Percentiles rank a stretch among this genome's conserved stretches.
These are phyloP conservation scores for Gracilaria gracilis DNA, from an alignment of 23 red algal species.

Conservation along the genomic window DNA sequence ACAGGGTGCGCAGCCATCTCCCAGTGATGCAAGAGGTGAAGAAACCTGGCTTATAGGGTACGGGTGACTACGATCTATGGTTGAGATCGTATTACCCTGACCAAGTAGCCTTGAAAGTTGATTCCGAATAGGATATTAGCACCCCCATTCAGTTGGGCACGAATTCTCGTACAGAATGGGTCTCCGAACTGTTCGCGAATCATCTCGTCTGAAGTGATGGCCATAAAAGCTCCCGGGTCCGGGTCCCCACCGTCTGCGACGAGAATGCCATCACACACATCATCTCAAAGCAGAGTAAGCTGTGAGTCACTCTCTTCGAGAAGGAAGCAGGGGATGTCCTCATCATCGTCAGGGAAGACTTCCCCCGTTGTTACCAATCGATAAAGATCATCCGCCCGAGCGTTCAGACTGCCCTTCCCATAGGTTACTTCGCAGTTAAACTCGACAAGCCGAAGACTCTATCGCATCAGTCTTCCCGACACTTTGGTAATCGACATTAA, in stretches of 20 bases:
- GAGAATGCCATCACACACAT: background rate
- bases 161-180: constrained; percentile 9
- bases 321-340: background rate
- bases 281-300: background rate
- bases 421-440: background rate
- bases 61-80: background rate
- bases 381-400: background rate
- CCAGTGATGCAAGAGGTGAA: constrained; percentile 2
- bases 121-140: background rate
- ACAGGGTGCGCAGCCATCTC: constrained; percentile 15
- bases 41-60: background rate
- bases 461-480: background rate
- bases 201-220: constrained; percentile 11
- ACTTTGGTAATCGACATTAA: background rate
- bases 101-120: background rate
- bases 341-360: background rate
- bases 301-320: background rate
- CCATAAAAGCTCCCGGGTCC: background rate
- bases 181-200: background rate
- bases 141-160: background rate
- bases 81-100: no score
- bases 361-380: background rate
- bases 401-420: background rate
- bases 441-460: background rate
- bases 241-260: background rate